These are phyloP conservation scores for Suillus variegatus DNA, from an alignment of 768 basidiomycete genomes.

Conservation along the genomic window DNA sequence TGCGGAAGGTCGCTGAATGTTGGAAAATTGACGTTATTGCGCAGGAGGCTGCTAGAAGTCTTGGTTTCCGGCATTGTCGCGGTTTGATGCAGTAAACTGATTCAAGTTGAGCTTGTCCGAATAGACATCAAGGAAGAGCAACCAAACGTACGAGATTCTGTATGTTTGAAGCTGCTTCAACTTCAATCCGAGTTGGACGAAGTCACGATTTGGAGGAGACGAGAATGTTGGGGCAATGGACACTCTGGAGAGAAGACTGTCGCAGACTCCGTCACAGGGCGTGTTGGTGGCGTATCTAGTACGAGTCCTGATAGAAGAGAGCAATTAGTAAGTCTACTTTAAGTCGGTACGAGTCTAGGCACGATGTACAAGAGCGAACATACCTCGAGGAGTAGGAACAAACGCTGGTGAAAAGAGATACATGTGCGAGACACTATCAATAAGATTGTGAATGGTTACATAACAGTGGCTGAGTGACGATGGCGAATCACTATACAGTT, in stretches of 20 bases:
- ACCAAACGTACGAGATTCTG: not conserved
- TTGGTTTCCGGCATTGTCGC: not conserved
- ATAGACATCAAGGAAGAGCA: not conserved
- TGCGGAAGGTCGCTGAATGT: slow-evolving; percentile 24
- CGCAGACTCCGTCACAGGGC: not conserved
- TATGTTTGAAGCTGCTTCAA: not conserved
- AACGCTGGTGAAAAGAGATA: too few relatives aligned
- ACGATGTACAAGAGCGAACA: too few relatives aligned
- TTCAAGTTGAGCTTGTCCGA: not conserved
- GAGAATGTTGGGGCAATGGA: not conserved
- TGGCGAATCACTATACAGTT: too few relatives aligned
- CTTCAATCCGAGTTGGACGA: not conserved
- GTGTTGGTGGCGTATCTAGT: not conserved
- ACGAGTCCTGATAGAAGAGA: too few relatives aligned
- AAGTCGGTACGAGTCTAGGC: too few relatives aligned
- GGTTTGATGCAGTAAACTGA: not conserved
- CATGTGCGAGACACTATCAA: too few relatives aligned
- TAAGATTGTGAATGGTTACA: too few relatives aligned
- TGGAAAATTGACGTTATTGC: slow-evolving; percentile 26
- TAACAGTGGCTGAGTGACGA: too few relatives aligned
- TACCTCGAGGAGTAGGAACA: too few relatives aligned
- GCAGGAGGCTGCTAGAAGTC: not conserved
- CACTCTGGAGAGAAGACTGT: not conserved
- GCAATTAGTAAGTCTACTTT: too few relatives aligned
- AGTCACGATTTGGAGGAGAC: not conserved